Evolutionary conservation across 192 early-diverging fungal species (phyloP), one percentile per base, ranked within the genome.

Genomic region (Diversispora eburnea): DNA sequence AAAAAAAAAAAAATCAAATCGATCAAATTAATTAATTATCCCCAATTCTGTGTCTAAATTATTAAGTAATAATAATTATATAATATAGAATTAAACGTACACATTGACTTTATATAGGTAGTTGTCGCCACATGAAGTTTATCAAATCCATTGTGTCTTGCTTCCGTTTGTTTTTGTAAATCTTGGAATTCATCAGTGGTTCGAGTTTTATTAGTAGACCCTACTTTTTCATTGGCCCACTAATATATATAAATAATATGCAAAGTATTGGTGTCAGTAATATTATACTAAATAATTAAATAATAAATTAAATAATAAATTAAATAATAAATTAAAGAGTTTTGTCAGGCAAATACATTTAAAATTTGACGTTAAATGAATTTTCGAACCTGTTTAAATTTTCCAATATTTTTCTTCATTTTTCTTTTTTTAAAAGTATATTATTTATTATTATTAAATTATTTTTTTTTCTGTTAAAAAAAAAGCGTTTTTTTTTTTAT

Each of bases 141-240:
- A 62, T 93, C 91, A 48, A 87, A 86, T 48, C 87, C 88, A 10
- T 84, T 77, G 33, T 86, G 80, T 42, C 90, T 82, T 57, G 77
- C 69, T 42, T 92, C 89, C 19, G 93, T 94, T 52, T 93, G 90
- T 13, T 83, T 72, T 78, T 93, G 86, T 56, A 96, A 80, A 10
- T 87, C 79, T 70, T 89, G 89, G 79, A 95, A 94, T 61, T 97
- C 94, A 20, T 94, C 94, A 70, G 86, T 85, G 41, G 89, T 89
- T 64, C 90, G 88, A 20, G 92, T 90, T 67, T 81, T 85, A 67
- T 86, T 85, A 22, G 83, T 77, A 65, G 81, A 80, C 20, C 94
- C 93, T 52, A 95, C 79, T 62, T 89, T 87, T 76, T 96, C 94
- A 73, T 90, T 91, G n/a, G 90, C 90, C 81, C 89, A 87, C 87